Percentiles rank a stretch among this genome's conserved stretches.
phyloP scores from a whole-genome alignment of 176 grass and related monocot genomes.

The Cenchrus americanus region DNA sequence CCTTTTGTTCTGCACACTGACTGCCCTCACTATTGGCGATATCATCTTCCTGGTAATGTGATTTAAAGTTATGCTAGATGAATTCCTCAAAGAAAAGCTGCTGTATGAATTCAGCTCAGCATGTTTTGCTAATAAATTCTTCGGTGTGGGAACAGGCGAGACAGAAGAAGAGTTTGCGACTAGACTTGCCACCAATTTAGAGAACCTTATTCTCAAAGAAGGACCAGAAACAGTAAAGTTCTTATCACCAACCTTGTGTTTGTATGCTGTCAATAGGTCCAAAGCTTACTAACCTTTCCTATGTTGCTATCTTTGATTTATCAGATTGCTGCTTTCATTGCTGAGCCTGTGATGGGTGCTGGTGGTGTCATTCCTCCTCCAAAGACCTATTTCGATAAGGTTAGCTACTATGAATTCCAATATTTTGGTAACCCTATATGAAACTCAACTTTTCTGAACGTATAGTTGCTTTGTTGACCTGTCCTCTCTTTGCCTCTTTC shows the following conservation, averaged over 20 bases:
- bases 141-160: slow-evolving; percentile 57
- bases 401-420: slow-evolving; percentile 37
- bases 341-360: slow-evolving; percentile 95
- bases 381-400: slow-evolving; percentile 97
- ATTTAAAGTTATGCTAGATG: slow-evolving; percentile 19
- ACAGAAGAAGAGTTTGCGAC: slow-evolving; percentile 93
- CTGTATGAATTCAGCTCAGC: neutral
- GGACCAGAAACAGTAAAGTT: slow-evolving; percentile 87
- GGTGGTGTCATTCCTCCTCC: slow-evolving; percentile 97
- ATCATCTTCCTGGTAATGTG: slow-evolving; percentile 83
- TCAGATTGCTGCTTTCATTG: slow-evolving; percentile 96
- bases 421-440: slow-evolving; percentile 12
- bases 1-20: slow-evolving; percentile 96
- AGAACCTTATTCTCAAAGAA: slow-evolving; percentile 98
- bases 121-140: slow-evolving; percentile 33
- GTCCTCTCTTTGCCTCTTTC: neutral
- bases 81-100: neutral
- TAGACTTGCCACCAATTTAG: slow-evolving; percentile 88
- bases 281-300: slow-evolving; percentile 23
- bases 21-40: slow-evolving; percentile 94
- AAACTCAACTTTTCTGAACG: neutral
- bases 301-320: slow-evolving; percentile 17
- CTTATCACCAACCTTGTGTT: slow-evolving; percentile 20
- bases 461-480: neutral
- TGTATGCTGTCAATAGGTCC: slow-evolving; percentile 23